Conservation (phyloP, 331 rosid genomes). For the Malus hybrid region DNA sequence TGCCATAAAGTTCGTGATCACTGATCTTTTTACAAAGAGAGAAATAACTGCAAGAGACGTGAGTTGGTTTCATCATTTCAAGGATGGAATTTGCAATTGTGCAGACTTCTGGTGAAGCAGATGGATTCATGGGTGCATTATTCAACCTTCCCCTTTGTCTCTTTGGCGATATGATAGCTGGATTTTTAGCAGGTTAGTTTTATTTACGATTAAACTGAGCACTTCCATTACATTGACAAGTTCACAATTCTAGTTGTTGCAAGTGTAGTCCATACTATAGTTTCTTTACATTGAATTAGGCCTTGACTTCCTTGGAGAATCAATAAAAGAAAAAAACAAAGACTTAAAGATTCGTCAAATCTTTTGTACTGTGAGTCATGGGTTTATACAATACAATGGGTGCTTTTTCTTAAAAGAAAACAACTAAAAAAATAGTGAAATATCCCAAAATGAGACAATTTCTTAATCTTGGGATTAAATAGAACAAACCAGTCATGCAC, state of each 20-base stretch:
- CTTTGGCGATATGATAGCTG: not conserved
- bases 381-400: not conserved
- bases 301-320: not conserved
- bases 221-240: not conserved
- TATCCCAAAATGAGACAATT: too few relatives aligned
- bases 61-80: conserved; percentile 67
- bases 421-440: too few relatives aligned
- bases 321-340: not conserved
- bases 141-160: conserved; percentile 10
- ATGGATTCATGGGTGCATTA: conserved; percentile 6
- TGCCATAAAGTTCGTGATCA: conserved; percentile 42
- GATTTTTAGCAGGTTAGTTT: conserved; percentile 5
- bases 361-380: not conserved
- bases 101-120: conserved; percentile 53
- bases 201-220: not conserved
- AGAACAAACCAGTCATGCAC: too few relatives aligned
- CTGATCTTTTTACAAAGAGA: conserved; percentile 38
- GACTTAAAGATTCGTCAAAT: not conserved
- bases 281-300: not conserved
- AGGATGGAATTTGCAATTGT: conserved; percentile 50
- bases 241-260: not conserved
- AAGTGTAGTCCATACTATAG: not conserved
- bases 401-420: not conserved
- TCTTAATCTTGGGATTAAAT: too few relatives aligned
- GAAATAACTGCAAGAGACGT: conserved; percentile 52